Percentiles rank a stretch among this genome's conserved stretches.
phyloP scores from a whole-genome alignment of 129 eudicot genomes.

The Chrysanthemum makinoi region DNA sequence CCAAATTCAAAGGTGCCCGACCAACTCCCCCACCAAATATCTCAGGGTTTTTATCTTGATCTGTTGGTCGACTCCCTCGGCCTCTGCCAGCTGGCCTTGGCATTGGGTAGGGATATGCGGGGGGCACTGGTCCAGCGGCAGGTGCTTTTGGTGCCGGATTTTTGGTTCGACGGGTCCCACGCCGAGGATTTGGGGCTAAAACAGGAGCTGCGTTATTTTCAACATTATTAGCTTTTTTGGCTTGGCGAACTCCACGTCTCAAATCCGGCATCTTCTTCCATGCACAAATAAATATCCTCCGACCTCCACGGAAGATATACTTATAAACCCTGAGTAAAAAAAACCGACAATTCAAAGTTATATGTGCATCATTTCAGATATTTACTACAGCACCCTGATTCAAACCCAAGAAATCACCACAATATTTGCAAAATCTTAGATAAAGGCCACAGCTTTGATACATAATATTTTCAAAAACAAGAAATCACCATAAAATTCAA shows the following conservation, averaged over 20 bases:
- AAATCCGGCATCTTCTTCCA: constrained; percentile 71
- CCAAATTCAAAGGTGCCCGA: constrained; percentile 30
- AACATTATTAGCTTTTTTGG: constrained; percentile 41
- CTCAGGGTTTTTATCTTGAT: constrained; percentile 41
- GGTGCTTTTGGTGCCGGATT: constrained; percentile 35
- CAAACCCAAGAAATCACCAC: not conserved
- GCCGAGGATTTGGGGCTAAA: constrained; percentile 45
- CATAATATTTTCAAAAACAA: no score
- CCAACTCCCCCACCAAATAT: constrained; percentile 27
- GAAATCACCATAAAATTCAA: no score
- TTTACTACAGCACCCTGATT: not conserved
- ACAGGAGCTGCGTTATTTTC: constrained; percentile 32
- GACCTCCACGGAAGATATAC: constrained; percentile 5
- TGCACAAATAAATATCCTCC: constrained; percentile 41
- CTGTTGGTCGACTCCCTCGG: constrained; percentile 33
- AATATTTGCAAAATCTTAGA: not conserved
- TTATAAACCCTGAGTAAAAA: not conserved
- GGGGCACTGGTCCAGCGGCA: constrained; percentile 28
- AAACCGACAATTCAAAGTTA: not conserved
- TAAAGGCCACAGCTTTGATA: not conserved
- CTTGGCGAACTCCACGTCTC: constrained; percentile 65
- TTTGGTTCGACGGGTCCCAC: constrained; percentile 52
- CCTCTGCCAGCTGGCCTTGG: constrained; percentile 61
- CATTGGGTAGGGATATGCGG: constrained; percentile 39
- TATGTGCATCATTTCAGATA: not conserved